Evolutionary conservation across 345 rosid genomes (phyloP).

Genomic region (Camelina neglecta): DNA sequence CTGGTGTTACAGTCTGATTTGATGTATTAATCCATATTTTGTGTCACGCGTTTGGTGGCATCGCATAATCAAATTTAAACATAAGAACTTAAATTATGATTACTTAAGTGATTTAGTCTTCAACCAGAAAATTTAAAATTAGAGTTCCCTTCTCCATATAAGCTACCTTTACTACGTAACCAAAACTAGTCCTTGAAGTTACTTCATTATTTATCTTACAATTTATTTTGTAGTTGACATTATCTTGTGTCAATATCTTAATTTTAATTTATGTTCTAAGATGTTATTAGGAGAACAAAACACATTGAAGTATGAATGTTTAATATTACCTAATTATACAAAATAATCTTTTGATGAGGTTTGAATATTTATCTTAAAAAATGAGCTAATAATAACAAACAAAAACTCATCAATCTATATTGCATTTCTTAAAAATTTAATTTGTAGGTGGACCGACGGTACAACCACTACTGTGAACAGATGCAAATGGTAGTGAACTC

Average conservation of each 20-base stretch:
- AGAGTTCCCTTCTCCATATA: conserved; percentile 33
- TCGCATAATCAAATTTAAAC: conserved; percentile 41
- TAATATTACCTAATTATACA: neutral
- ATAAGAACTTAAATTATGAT: conserved; percentile 29
- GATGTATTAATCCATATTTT: conserved; percentile 26
- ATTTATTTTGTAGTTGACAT: conserved; percentile 29
- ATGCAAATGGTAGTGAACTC: conserved; percentile 88
- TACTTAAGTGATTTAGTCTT: conserved; percentile 37
- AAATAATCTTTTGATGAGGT: neutral
- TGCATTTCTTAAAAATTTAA: neutral
- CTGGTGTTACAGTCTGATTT: conserved; percentile 33
- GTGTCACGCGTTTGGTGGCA: conserved; percentile 45
- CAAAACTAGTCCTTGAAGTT: conserved; percentile 44
- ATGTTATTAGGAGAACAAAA: conserved; percentile 6
- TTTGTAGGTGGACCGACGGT: conserved; percentile 83
- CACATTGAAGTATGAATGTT: neutral
- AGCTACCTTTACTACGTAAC: conserved; percentile 46
- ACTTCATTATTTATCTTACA: conserved; percentile 28
- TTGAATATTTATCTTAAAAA: neutral
- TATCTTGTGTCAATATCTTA: conserved; percentile 17
- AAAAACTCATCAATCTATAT: neutral
- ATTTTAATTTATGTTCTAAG: neutral
- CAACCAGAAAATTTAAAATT: conserved; percentile 20
- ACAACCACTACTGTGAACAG: conserved; percentile 90
- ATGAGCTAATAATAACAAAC: conserved; percentile 2